Conservation (phyloP, 352 stramenopile genomes). For the Elongisporangium anandrum region DNA sequence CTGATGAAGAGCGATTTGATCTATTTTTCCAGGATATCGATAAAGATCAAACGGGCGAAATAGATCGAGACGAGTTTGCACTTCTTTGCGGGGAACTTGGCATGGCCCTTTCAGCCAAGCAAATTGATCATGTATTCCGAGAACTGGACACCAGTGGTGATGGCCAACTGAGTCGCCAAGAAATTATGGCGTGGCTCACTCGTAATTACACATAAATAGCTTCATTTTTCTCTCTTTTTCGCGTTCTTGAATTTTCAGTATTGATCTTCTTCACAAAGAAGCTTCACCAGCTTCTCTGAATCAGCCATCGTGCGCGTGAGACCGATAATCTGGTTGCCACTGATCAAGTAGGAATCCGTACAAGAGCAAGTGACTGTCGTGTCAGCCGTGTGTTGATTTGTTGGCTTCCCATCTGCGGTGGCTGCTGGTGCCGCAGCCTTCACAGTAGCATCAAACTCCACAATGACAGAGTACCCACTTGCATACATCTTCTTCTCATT, state of each 20-base stretch:
- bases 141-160: constrained; percentile 62
- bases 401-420: constrained; percentile 17
- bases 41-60: constrained; percentile 47
- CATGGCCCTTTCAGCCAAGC: constrained; percentile 53
- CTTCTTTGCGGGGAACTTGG: constrained; percentile 59
- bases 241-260: neutral
- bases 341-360: constrained; percentile 76
- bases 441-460: constrained; percentile 72
- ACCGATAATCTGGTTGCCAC: constrained; percentile 62
- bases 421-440: constrained; percentile 27
- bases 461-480: constrained; percentile 71
- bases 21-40: constrained; percentile 66
- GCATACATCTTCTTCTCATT: constrained; percentile 63
- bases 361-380: constrained; percentile 54
- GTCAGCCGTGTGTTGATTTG: neutral
- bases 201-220: constrained; percentile 27
- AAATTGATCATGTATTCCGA: constrained; percentile 50
- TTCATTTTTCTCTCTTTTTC: constrained; percentile 11
- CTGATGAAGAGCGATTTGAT: constrained; percentile 54
- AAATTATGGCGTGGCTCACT: constrained; percentile 58
- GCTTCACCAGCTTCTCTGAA: constrained; percentile 70
- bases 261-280: constrained; percentile 43
- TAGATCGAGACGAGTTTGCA: constrained; percentile 63
- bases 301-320: constrained; percentile 78
- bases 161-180: constrained; percentile 47